Conservation (phyloP, 139 green algal species). For the Parachlorella kessleri region DNA sequence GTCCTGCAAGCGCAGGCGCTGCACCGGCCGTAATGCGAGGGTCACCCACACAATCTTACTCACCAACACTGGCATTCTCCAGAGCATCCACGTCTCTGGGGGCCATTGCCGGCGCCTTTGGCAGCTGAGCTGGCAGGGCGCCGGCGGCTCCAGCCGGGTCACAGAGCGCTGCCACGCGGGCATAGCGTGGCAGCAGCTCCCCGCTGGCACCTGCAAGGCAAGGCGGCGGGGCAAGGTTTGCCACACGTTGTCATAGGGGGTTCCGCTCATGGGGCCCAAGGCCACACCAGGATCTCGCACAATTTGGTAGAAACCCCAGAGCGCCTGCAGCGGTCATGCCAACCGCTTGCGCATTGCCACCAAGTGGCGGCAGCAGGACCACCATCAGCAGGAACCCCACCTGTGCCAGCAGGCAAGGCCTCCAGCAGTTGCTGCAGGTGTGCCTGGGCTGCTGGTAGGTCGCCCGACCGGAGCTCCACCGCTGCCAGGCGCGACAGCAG, state of each 20-base stretch:
- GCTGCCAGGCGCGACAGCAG: conserved; percentile 64
- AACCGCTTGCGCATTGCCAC: no score
- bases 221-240: not conserved
- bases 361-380: no score
- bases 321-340: no score
- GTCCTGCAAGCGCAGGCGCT: no score
- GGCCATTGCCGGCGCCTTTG: not conserved
- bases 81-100: conserved; percentile 51
- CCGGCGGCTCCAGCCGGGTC: conserved; percentile 26
- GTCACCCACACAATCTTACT: no score
- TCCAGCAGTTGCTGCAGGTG: conserved; percentile 35
- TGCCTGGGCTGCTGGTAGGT: conserved; percentile 1
- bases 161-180: conserved; percentile 38
- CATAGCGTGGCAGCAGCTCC: conserved; percentile 11
- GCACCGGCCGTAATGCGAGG: no score
- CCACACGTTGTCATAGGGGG: no score
- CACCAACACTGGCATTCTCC: conserved; percentile 42
- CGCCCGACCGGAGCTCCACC: conserved; percentile 37
- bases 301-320: no score
- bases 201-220: not conserved
- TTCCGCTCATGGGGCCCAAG: no score
- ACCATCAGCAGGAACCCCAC: no score
- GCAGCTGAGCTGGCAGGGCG: conserved; percentile 7
- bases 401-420: no score
- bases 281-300: no score